A percentile compares a stretch with the other conserved stretches of the same genome.
Conservation (phyloP, 345 rosid species). For the Mallotus nudiflorus region DNA sequence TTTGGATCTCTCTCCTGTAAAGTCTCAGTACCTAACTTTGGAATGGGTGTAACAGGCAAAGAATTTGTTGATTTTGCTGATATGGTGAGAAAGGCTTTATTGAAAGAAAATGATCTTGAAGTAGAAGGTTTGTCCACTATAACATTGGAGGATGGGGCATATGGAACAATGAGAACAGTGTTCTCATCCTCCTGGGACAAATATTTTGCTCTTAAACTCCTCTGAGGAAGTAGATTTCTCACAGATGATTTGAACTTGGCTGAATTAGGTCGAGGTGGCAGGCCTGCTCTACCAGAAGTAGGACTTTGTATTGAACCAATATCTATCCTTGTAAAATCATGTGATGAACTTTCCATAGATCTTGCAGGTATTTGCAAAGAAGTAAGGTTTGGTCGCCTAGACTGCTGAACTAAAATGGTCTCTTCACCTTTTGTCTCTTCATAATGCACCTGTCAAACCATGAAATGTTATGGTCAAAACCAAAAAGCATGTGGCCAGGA, state of each 20-base stretch:
- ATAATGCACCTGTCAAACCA: neutral
- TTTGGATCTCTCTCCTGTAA: constrained; percentile 21
- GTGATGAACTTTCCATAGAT: constrained; percentile 28
- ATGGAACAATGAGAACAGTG: constrained; percentile 40
- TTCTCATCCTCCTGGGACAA: constrained; percentile 39
- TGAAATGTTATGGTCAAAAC: neutral
- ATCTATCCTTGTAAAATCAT: constrained; percentile 31
- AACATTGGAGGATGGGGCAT: constrained; percentile 37
- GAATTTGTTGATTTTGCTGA: constrained; percentile 42
- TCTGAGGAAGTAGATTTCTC: constrained; percentile 44
- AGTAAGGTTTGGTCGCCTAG: constrained; percentile 43
- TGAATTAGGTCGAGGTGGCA: constrained; percentile 54
- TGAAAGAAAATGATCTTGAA: constrained; percentile 49
- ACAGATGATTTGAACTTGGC: constrained; percentile 44
- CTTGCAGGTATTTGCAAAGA: constrained; percentile 52
- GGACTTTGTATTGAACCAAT: constrained; percentile 34
- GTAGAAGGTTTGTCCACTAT: constrained; percentile 38
- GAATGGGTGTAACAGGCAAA: constrained; percentile 46
- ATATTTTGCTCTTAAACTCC: constrained; percentile 39
- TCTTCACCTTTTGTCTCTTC: neutral
- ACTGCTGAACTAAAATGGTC: constrained; percentile 15
- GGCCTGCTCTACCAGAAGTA: constrained; percentile 33
- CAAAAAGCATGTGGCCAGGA: neutral
- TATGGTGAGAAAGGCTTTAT: constrained; percentile 32
- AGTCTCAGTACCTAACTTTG: constrained; percentile 27